Evolutionary conservation across 805 yeast genomes (phyloP).

Genomic region (Candida schatavii): DNA sequence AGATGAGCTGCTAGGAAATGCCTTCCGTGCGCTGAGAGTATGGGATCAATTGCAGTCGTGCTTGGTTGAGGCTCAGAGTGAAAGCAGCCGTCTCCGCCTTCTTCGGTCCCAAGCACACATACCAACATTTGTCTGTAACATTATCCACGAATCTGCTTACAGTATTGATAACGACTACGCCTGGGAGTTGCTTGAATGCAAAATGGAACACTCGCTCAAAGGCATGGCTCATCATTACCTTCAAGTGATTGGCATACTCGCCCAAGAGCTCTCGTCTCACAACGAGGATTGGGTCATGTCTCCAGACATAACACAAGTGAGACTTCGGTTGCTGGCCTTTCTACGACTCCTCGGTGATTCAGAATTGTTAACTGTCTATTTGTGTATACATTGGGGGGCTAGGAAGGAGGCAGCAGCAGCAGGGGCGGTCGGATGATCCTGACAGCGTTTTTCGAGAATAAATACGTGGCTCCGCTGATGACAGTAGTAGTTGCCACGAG

Average conservation of each 20-base stretch:
- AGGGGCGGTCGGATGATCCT: conserved; percentile 37
- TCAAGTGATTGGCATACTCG: not conserved
- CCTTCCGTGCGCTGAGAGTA: no score
- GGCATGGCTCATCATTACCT: not conserved
- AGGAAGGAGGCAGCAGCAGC: not conserved
- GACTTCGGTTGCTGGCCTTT: not conserved
- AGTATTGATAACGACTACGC: not conserved
- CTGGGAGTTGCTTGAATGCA: not conserved
- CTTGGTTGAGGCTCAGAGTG: no score
- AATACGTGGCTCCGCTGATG: conserved; percentile 74
- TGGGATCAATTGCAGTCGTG: no score
- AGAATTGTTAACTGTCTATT: not conserved
- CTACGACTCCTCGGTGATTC: not conserved
- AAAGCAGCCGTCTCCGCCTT: no score
- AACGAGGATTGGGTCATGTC: no score
- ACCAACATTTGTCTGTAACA: no score
- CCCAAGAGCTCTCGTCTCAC: not conserved
- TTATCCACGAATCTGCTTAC: no score
- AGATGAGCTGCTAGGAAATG: no score
- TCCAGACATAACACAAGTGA: not conserved
- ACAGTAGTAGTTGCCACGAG: conserved; percentile 59
- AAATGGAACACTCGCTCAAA: not conserved
- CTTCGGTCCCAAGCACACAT: no score
- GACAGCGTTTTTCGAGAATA: conserved; percentile 68
- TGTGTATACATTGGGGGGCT: not conserved